Evolutionary conservation across 345 rosid genomes (phyloP), one percentile per base, ranked within the genome.

Genomic region (Salix viminalis): DNA sequence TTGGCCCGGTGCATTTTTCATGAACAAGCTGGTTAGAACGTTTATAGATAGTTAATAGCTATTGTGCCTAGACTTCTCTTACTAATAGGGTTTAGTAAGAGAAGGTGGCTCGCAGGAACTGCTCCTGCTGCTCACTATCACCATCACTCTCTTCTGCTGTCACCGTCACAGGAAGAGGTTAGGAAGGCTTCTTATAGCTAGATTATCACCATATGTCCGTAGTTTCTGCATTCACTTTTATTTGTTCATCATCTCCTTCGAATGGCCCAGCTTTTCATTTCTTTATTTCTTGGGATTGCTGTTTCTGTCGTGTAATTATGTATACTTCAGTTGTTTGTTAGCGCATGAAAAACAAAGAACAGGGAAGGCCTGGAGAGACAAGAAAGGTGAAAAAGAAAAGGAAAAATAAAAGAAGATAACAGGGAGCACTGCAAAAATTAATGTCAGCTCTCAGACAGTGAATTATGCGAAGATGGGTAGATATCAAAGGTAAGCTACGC

Each of bases 281-380:
- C 10, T 71, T 58, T 21, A 4, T n/a, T 18, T 74, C 26, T 83
- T 19, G 77, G 83, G 83, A 83, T 74, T 77, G 79, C 80, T 62
- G 75, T 28, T 75, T 52, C 67, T 67, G 74, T 28, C 24, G n/a
- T 32, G 70, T 58, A 28, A 70, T 37, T 15, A 28, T 54, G 70
- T 46, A 28, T 52, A 19, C n/a, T 52, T 6, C 8, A 5, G 58
- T 0, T 52, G 23, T 19, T 14, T 73, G 67, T 73, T 23, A 73
- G 73, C 34, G 42, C 66, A 65, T 46, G 39, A 70, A 41, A 61
- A 18, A 50, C 6, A 52, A 66, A 28, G 72, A 52, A 70, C 18
- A 32, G 30, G 48, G 42, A 21, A 74, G 58, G 34, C 72, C 71
- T 37, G 73, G 78, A 56, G 44, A 69, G 4, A 62, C 32, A 10